phyloP scores from a whole-genome alignment of 768 basidiomycete species.

The Suillus spraguei region DNA sequence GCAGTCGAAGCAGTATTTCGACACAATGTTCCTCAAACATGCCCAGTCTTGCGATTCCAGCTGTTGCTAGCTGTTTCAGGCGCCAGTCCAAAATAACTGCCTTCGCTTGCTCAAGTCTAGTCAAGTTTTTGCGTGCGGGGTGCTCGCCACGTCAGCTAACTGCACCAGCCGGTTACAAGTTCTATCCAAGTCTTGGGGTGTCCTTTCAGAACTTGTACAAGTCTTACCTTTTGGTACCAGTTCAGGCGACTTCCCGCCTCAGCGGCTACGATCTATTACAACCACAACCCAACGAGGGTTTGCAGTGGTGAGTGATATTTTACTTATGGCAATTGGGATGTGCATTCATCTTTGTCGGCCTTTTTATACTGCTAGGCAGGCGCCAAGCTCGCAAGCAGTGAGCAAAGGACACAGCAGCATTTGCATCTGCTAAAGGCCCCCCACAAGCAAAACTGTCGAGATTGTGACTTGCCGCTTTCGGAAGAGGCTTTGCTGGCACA shows the following conservation, averaged over 20 bases:
- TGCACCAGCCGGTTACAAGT: slow-evolving; percentile 56
- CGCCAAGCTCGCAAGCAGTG: slow-evolving; percentile 69
- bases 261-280: slow-evolving; percentile 53
- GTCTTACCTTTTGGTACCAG: slow-evolving; percentile 47
- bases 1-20: slow-evolving; percentile 73
- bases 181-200: slow-evolving; percentile 70
- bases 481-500: slow-evolving; percentile 58
- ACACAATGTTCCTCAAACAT: slow-evolving; percentile 61
- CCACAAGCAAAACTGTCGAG: slow-evolving; percentile 54
- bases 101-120: slow-evolving; percentile 71
- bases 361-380: slow-evolving; percentile 71
- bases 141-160: slow-evolving; percentile 59
- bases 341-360: slow-evolving; percentile 72
- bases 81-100: slow-evolving; percentile 64
- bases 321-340: slow-evolving; percentile 83
- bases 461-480: slow-evolving; percentile 55
- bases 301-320: slow-evolving; percentile 85
- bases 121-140: slow-evolving; percentile 65
- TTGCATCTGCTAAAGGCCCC: slow-evolving; percentile 63
- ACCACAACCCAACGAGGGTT: slow-evolving; percentile 36
- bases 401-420: slow-evolving; percentile 63
- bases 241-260: slow-evolving; percentile 46
- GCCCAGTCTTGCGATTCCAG: slow-evolving; percentile 73
- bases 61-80: slow-evolving; percentile 81
- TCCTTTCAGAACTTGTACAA: slow-evolving; percentile 76